phyloP scores from a whole-genome alignment of 768 basidiomycete species.

The Suillus ampliporus region DNA sequence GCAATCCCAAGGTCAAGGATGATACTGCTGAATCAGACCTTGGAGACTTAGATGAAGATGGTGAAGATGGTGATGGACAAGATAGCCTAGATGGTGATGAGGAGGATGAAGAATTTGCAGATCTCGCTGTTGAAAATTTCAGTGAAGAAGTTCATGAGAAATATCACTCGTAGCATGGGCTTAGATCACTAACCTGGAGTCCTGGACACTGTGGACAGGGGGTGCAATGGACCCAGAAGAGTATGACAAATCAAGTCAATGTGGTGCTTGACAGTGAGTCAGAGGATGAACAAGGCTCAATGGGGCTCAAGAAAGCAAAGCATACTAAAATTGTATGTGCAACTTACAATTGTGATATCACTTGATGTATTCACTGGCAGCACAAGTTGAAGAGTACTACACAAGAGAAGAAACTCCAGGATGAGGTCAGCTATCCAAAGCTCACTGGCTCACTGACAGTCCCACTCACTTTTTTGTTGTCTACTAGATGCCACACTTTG shows the following conservation, averaged over 20 bases:
- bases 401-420: constrained; percentile 1
- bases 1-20: not conserved
- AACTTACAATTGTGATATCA: too few relatives aligned
- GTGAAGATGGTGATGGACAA: not conserved
- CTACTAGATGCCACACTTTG: constrained; percentile 1
- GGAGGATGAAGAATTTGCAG: not conserved
- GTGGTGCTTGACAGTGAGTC: not conserved
- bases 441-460: not conserved
- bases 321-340: too few relatives aligned
- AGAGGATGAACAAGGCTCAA: not conserved
- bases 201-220: not conserved
- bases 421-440: constrained; percentile 4
- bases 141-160: not conserved
- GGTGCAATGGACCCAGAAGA: not conserved
- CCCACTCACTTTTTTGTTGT: not conserved
- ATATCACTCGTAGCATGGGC: not conserved
- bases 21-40: not conserved
- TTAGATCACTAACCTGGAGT: not conserved
- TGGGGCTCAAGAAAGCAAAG: too few relatives aligned
- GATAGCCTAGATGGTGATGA: not conserved
- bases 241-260: not conserved
- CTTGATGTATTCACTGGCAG: not conserved
- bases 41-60: not conserved
- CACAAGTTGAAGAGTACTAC: not conserved
- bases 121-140: not conserved